phyloP scores from a whole-genome alignment of 352 stramenopile species.

The Phytophthora crassamura region DNA sequence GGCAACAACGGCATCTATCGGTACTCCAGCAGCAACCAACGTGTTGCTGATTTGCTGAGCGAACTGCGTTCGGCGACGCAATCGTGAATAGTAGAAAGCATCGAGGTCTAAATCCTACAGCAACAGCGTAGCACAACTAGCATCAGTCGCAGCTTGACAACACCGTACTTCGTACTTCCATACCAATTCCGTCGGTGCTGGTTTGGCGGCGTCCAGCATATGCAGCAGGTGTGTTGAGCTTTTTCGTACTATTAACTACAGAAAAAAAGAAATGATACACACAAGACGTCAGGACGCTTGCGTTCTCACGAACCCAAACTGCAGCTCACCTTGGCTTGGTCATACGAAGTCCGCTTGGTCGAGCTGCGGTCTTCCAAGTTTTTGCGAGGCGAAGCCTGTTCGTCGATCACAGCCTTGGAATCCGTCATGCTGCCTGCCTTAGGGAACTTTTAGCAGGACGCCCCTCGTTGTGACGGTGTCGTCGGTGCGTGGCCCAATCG shows the following conservation, averaged over 20 bases:
- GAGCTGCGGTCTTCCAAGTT: constrained; percentile 5
- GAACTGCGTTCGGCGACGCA: constrained; percentile 60
- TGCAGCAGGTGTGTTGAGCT: constrained; percentile 29
- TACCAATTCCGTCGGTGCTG: constrained; percentile 28
- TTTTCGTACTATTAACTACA: constrained; percentile 35
- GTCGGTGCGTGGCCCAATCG: constrained; percentile 4
- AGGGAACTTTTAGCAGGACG: not conserved
- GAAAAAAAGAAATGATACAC: not conserved
- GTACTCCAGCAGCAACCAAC: constrained; percentile 38
- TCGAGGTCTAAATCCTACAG: constrained; percentile 65
- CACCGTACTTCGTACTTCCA: not conserved
- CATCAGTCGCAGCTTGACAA: not conserved
- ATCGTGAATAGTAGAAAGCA: constrained; percentile 57
- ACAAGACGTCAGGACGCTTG: constrained; percentile 1
- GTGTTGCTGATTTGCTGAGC: constrained; percentile 61
- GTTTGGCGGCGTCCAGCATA: constrained; percentile 26
- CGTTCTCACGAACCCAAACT: not conserved
- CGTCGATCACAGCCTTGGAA: constrained; percentile 1
- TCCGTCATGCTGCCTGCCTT: constrained; percentile 13
- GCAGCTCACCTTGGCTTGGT: constrained; percentile 28
- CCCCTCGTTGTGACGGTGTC: constrained; percentile 6
- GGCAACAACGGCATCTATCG: constrained; percentile 29
- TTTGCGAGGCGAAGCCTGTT: constrained; percentile 8
- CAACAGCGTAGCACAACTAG: not conserved
- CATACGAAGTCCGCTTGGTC: constrained; percentile 14